These are phyloP conservation scores for Solanum acaule DNA, from an alignment of 257 asterid genomes.

Conservation along the genomic window DNA sequence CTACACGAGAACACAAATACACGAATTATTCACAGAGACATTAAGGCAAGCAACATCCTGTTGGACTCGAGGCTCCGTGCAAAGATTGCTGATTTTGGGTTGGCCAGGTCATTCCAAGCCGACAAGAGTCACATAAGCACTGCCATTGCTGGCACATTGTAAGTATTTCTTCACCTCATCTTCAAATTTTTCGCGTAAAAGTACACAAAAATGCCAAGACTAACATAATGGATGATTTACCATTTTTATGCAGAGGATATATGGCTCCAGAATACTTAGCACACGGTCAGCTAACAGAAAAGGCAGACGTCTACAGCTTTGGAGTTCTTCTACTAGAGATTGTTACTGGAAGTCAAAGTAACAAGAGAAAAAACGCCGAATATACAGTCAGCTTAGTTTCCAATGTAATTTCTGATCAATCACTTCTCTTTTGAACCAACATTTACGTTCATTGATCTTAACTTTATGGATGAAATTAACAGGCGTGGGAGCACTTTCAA, in stretches of 20 bases:
- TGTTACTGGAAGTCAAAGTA: constrained; percentile 20
- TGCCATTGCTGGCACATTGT: constrained; percentile 40
- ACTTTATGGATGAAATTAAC: background rate
- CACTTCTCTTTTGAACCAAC: too few species aligned
- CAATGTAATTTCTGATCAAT: constrained; percentile 7
- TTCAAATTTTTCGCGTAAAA: background rate
- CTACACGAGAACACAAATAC: constrained; percentile 27
- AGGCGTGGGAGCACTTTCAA: constrained; percentile 31
- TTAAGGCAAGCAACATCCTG: constrained; percentile 34
- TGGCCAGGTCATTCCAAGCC: constrained; percentile 33
- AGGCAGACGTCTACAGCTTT: constrained; percentile 29
- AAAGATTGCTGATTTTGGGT: constrained; percentile 41
- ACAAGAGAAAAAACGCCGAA: constrained; percentile 13
- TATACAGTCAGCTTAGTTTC: constrained; percentile 20
- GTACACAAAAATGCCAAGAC: background rate
- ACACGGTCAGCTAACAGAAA: constrained; percentile 23
- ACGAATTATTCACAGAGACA: constrained; percentile 32
- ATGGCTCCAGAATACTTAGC: constrained; percentile 41
- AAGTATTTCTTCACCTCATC: background rate
- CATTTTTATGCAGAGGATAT: constrained; percentile 16
- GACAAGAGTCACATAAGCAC: constrained; percentile 42
- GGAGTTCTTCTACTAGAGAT: constrained; percentile 32
- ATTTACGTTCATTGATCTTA: too few species aligned
- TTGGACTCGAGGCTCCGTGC: constrained; percentile 24
- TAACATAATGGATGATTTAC: background rate